phyloP scores from a whole-genome alignment of 2,329 filamentous ascomycete species.

The Dothiorella sarmentorum region DNA sequence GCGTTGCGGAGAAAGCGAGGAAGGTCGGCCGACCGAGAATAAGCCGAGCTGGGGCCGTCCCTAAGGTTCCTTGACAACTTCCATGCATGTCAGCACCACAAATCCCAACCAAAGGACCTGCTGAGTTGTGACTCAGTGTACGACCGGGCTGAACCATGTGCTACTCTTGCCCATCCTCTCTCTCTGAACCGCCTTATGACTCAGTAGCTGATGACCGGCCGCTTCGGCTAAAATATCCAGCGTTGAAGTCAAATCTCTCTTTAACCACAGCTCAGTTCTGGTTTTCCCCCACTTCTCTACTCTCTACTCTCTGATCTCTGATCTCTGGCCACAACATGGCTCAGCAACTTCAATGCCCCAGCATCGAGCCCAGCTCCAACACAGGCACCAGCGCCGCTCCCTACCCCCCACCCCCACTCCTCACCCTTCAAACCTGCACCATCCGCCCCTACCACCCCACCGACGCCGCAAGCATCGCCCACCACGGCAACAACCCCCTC shows the following conservation, averaged over 20 bases:
- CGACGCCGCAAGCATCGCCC: slow-evolving; percentile 29
- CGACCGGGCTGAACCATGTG: no score
- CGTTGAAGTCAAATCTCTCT: no score
- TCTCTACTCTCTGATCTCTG: no score
- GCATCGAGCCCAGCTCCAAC: background rate
- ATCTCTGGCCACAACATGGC: background rate
- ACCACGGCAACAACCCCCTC: slow-evolving; percentile 29
- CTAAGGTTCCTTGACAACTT: no score
- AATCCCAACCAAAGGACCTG: no score
- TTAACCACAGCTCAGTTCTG: no score
- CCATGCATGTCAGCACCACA: no score
- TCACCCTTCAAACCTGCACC: slow-evolving; percentile 28
- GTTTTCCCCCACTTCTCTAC: no score
- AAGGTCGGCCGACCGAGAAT: background rate
- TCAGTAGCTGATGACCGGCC: background rate
- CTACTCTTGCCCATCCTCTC: no score
- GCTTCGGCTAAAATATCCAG: no score
- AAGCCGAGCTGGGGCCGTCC: background rate
- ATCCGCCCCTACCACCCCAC: slow-evolving; percentile 32
- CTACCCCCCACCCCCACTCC: slow-evolving; percentile 30
- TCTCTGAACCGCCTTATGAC: no score
- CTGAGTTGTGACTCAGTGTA: no score
- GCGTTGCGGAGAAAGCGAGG: slow-evolving; percentile 19
- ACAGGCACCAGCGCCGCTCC: background rate
- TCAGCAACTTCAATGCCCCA: background rate